Conservation (phyloP, 352 stramenopile genomes). For the Pythium oligandrum region DNA sequence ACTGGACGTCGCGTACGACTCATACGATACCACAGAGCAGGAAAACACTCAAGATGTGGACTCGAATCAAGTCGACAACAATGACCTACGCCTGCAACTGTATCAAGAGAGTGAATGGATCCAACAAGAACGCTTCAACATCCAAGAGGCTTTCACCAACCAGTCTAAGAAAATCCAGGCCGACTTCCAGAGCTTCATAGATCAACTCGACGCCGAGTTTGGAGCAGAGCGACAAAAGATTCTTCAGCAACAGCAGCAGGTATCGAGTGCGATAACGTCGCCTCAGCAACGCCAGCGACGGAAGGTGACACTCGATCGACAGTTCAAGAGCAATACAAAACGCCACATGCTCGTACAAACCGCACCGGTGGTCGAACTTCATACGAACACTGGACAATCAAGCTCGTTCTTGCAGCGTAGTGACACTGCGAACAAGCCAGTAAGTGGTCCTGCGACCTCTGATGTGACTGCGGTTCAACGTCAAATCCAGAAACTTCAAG, state of each 20-base stretch:
- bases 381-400: background rate
- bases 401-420: no score
- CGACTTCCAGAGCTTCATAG: slow-evolving; percentile 37
- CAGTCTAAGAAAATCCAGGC: slow-evolving; percentile 47
- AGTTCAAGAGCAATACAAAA: slow-evolving; percentile 33
- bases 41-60: background rate
- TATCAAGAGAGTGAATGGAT: slow-evolving; percentile 43
- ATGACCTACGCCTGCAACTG: slow-evolving; percentile 19
- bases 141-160: slow-evolving; percentile 64
- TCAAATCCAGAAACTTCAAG: slow-evolving; percentile 16
- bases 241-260: slow-evolving; percentile 2
- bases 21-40: no score
- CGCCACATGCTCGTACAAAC: slow-evolving; percentile 31
- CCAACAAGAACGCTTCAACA: slow-evolving; percentile 60
- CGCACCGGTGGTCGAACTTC: slow-evolving; percentile 17
- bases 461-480: slow-evolving; percentile 12
- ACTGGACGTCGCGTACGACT: no score
- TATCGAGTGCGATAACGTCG: background rate
- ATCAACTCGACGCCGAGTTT: slow-evolving; percentile 39
- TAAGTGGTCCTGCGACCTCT: background rate
- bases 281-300: background rate
- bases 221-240: slow-evolving; percentile 29
- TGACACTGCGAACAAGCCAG: no score
- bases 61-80: slow-evolving; percentile 4
- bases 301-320: slow-evolving; percentile 10